Percentiles rank a stretch among this genome's conserved stretches.
These are phyloP conservation scores for Petrea volubilis DNA, from an alignment of 257 asterid species.

Conservation along the genomic window DNA sequence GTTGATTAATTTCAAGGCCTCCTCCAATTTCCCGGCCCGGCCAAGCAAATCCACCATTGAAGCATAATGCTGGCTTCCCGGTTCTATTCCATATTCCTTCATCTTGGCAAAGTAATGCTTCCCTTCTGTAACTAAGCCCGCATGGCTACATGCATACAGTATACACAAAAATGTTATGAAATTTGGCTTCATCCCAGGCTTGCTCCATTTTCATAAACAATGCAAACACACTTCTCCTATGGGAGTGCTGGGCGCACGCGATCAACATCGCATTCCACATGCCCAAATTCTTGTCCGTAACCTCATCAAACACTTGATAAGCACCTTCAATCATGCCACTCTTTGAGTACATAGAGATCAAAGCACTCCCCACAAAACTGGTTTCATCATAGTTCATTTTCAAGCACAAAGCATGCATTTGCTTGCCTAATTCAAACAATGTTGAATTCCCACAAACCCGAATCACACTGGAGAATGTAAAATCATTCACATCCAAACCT, in stretches of 20 bases:
- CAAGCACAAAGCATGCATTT: constrained; percentile 73
- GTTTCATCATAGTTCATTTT: constrained; percentile 52
- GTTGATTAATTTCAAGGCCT: constrained; percentile 59
- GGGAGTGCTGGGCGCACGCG: constrained; percentile 84
- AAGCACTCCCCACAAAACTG: constrained; percentile 71
- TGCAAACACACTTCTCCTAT: constrained; percentile 51
- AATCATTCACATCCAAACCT: constrained; percentile 70
- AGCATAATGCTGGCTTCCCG: constrained; percentile 80
- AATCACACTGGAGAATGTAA: constrained; percentile 74
- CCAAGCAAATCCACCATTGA: constrained; percentile 87
- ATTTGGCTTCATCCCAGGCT: constrained; percentile 59
- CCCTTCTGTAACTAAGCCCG: constrained; percentile 71
- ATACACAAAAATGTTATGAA: constrained; percentile 67
- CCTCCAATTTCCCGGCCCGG: constrained; percentile 78
- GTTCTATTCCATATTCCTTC: constrained; percentile 62
- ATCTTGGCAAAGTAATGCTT: constrained; percentile 58
- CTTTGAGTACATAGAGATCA: constrained; percentile 81
- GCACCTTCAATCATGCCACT: constrained; percentile 75
- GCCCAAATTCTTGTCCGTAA: constrained; percentile 58
- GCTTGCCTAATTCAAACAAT: constrained; percentile 70
- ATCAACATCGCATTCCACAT: constrained; percentile 79
- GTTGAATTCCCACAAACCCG: constrained; percentile 85
- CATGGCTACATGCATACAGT: constrained; percentile 83
- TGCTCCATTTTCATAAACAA: constrained; percentile 54
- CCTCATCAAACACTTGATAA: constrained; percentile 62